phyloP scores from a whole-genome alignment of 495 filamentous ascomycete genomes.

The Rostrohypoxylon terebratum region DNA sequence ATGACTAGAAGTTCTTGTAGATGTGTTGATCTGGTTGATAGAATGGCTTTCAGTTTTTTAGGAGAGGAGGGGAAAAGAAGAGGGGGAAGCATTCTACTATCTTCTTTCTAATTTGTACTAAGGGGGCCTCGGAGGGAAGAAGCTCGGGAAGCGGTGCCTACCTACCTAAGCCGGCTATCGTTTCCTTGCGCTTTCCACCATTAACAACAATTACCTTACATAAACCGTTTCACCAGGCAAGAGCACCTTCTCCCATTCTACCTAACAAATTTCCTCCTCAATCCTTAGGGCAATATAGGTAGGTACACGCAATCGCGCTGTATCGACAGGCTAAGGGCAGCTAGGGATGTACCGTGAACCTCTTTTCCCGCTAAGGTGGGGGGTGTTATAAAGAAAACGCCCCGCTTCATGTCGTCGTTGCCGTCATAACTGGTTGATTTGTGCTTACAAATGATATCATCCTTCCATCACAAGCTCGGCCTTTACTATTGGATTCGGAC shows the following conservation, averaged over 20 bases:
- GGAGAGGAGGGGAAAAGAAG: constrained; percentile 32
- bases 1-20: constrained; percentile 26
- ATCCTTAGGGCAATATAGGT: neutral
- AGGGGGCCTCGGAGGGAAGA: constrained; percentile 25
- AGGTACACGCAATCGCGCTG: constrained; percentile 32
- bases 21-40: constrained; percentile 21
- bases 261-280: neutral
- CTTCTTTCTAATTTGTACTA: constrained; percentile 48
- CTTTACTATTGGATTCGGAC: constrained; percentile 27
- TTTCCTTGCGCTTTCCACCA: constrained; percentile 13
- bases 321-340: neutral
- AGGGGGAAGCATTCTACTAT: constrained; percentile 34
- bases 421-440: constrained; percentile 42
- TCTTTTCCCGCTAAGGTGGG: constrained; percentile 34
- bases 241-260: constrained; percentile 1
- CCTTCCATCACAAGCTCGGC: constrained; percentile 32
- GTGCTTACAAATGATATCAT: constrained; percentile 53
- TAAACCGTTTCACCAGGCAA: constrained; percentile 36
- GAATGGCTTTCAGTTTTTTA: constrained; percentile 33
- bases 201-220: constrained; percentile 35
- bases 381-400: constrained; percentile 32
- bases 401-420: constrained; percentile 43
- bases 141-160: constrained; percentile 37
- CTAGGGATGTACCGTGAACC: constrained; percentile 23
- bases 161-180: constrained; percentile 28